These are phyloP conservation scores for Fusarium torulosum DNA, from an alignment of 2,329 filamentous ascomycete species.

Conservation along the genomic window DNA sequence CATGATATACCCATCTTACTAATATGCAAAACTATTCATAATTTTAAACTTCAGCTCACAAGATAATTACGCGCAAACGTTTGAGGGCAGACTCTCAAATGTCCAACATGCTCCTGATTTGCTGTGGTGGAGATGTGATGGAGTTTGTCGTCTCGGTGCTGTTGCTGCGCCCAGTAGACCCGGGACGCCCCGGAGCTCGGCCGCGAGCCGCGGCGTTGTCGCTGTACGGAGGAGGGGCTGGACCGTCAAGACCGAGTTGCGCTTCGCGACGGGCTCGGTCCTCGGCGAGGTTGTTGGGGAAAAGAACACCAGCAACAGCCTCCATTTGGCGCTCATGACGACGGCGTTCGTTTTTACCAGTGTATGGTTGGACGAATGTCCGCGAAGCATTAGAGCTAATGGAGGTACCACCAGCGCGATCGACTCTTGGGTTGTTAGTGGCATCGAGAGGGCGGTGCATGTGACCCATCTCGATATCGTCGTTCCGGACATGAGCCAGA, in stretches of 20 bases:
- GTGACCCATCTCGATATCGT: slow-evolving; percentile 57
- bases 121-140: slow-evolving; percentile 63
- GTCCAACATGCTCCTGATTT: slow-evolving; percentile 70
- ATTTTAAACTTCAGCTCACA: slow-evolving; percentile 9
- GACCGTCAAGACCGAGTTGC: slow-evolving; percentile 60
- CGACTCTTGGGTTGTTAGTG: slow-evolving; percentile 49
- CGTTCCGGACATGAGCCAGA: slow-evolving; percentile 46
- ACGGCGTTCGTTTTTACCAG: slow-evolving; percentile 60
- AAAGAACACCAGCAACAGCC: slow-evolving; percentile 61
- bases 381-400: slow-evolving; percentile 38
- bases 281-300: slow-evolving; percentile 57
- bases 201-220: slow-evolving; percentile 45
- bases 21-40: slow-evolving; percentile 13
- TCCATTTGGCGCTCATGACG: slow-evolving; percentile 60
- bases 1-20: slow-evolving; percentile 17
- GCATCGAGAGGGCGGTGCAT: slow-evolving; percentile 41
- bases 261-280: slow-evolving; percentile 53
- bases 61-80: neutral
- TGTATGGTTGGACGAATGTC: slow-evolving; percentile 49
- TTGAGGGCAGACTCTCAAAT: slow-evolving; percentile 52
- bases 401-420: slow-evolving; percentile 49
- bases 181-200: slow-evolving; percentile 44
- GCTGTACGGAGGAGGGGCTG: slow-evolving; percentile 57
- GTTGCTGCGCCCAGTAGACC: slow-evolving; percentile 56
- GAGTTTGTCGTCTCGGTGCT: slow-evolving; percentile 63